Conservation (phyloP, 2,329 filamentous ascomycete species). For the Neonectria faginata region DNA sequence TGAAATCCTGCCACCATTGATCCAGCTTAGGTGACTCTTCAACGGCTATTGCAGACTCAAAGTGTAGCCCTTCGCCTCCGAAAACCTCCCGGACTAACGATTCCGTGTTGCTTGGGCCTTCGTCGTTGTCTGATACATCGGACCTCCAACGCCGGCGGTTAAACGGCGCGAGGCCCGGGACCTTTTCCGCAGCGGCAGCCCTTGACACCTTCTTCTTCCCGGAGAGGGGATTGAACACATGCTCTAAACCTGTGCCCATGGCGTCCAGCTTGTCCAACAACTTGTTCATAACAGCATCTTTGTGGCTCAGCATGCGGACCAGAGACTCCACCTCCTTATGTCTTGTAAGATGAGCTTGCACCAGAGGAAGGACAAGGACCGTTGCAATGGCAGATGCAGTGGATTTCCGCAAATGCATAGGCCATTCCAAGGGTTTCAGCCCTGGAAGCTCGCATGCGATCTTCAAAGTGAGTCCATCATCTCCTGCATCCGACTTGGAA, state of each 20-base stretch:
- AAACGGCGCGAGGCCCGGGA: slow-evolving; percentile 66
- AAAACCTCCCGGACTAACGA: slow-evolving; percentile 59
- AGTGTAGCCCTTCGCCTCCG: slow-evolving; percentile 49
- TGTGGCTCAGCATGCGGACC: slow-evolving; percentile 57
- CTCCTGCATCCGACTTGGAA: slow-evolving; percentile 49
- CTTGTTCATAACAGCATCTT: slow-evolving; percentile 63
- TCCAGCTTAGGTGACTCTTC: slow-evolving; percentile 53
- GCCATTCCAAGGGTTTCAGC: slow-evolving; percentile 74
- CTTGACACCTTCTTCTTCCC: slow-evolving; percentile 61
- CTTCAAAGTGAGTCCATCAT: slow-evolving; percentile 61
- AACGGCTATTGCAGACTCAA: slow-evolving; percentile 46
- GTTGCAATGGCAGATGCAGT: slow-evolving; percentile 57
- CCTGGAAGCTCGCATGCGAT: slow-evolving; percentile 73
- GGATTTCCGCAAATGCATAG: slow-evolving; percentile 65
- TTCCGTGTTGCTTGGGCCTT: slow-evolving; percentile 48
- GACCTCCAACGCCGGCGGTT: slow-evolving; percentile 54
- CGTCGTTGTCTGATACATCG: slow-evolving; percentile 38
- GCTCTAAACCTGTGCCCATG: slow-evolving; percentile 63
- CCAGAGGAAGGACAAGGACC: slow-evolving; percentile 64
- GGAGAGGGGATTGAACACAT: slow-evolving; percentile 64
- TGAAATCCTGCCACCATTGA: slow-evolving; percentile 63
- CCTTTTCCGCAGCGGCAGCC: slow-evolving; percentile 58
- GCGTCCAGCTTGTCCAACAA: slow-evolving; percentile 67
- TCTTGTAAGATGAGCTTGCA: slow-evolving; percentile 59
- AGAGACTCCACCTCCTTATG: slow-evolving; percentile 58